Percentiles rank a stretch among this genome's conserved stretches.
phyloP scores from a whole-genome alignment of 2,329 filamentous ascomycete species.

The Ascocoryne sarcoides region DNA sequence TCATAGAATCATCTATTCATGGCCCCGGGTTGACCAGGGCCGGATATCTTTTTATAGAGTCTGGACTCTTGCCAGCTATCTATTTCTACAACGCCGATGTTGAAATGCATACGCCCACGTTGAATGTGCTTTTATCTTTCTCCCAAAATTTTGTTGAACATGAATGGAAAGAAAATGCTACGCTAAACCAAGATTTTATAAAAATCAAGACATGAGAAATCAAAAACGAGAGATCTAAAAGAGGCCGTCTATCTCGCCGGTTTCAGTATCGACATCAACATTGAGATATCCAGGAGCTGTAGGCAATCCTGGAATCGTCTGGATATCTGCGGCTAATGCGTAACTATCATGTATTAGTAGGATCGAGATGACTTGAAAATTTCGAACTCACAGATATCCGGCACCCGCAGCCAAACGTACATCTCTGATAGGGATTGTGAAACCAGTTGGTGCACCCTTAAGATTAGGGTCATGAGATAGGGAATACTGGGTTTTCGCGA shows the following conservation, averaged over 20 bases:
- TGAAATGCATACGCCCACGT: conserved; percentile 20
- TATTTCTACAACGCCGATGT: conserved; percentile 19
- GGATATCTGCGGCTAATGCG: conserved; percentile 91
- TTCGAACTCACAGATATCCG: conserved; percentile 66
- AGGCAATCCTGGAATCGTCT: conserved; percentile 92
- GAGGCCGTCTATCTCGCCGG: conserved; percentile 78
- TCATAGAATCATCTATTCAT: too few relatives aligned
- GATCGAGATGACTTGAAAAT: neutral
- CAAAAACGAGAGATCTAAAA: conserved; percentile 50
- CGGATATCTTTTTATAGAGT: conserved; percentile 12
- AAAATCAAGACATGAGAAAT: neutral
- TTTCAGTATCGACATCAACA: conserved; percentile 75
- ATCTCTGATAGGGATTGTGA: conserved; percentile 89
- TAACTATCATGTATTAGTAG: conserved; percentile 50
- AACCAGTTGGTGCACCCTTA: conserved; percentile 91
- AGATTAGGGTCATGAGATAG: conserved; percentile 85
- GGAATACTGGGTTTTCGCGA: conserved; percentile 98
- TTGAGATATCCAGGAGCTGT: conserved; percentile 94
- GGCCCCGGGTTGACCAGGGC: conserved; percentile 16
- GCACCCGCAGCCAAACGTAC: conserved; percentile 90
- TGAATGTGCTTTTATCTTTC: conserved; percentile 16
- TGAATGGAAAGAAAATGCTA: conserved; percentile 5
- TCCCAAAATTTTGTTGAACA: conserved; percentile 18
- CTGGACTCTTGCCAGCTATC: conserved; percentile 7
- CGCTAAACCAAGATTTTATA: conserved; percentile 3